These are phyloP conservation scores for Pseudocercospora cruenta DNA, from an alignment of 2,329 filamentous ascomycete genomes.

Conservation along the genomic window DNA sequence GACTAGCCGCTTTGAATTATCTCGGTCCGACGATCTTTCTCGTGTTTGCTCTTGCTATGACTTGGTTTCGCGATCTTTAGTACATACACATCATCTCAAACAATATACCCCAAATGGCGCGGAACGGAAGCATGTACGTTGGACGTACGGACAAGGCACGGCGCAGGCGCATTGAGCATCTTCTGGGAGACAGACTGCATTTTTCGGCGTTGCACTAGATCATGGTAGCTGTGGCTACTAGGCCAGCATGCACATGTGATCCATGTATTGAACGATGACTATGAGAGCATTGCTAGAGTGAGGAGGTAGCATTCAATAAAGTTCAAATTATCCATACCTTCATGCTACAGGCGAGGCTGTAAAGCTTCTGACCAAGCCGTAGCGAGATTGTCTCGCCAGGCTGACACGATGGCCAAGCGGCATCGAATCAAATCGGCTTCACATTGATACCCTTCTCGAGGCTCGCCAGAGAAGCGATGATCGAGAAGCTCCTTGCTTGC, in stretches of 20 bases:
- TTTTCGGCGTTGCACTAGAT: conserved; percentile 6
- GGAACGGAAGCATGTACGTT: conserved; percentile 11
- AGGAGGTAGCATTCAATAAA: background rate
- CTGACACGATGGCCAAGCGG: background rate
- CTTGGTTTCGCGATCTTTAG: conserved; percentile 4
- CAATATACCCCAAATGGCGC: conserved; percentile 13
- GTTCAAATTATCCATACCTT: background rate
- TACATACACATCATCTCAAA: background rate
- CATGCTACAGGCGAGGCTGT: background rate
- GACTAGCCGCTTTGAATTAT: conserved; percentile 40
- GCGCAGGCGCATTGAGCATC: conserved; percentile 23
- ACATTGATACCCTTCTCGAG: too few relatives aligned
- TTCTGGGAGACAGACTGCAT: conserved; percentile 16
- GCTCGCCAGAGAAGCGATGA: too few relatives aligned
- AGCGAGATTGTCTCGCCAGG: background rate
- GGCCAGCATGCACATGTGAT: background rate
- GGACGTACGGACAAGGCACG: conserved; percentile 14
- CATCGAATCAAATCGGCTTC: background rate
- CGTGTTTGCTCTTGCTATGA: conserved; percentile 4
- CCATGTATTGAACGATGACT: background rate
- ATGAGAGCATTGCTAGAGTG: background rate
- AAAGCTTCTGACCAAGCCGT: background rate
- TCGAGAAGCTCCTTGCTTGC: background rate
- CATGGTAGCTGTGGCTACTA: background rate
- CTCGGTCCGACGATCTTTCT: conserved; percentile 33